Evolutionary conservation across 1,139 yeast genomes (phyloP).

Genomic region (Yamadazyma conglobata): DNA sequence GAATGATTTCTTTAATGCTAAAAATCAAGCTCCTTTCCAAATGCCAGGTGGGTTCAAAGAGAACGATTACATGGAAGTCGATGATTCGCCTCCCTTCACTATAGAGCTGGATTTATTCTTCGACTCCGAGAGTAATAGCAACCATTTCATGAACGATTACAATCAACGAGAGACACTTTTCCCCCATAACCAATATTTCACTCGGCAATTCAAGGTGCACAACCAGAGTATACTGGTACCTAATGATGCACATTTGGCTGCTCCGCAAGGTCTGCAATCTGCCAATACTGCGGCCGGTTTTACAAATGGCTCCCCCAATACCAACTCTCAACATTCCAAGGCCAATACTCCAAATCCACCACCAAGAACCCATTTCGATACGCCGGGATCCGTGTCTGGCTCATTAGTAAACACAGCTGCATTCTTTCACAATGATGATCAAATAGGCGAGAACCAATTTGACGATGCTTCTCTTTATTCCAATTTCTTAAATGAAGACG

Average conservation of each 20-base stretch:
- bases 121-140: conserved; percentile 16
- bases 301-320: conserved; percentile 7
- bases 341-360: conserved; percentile 8
- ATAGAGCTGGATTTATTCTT: conserved; percentile 31
- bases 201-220: conserved; percentile 12
- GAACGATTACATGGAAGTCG: conserved; percentile 34
- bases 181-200: conserved; percentile 15
- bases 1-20: no score
- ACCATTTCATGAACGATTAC: conserved; percentile 1
- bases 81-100: conserved; percentile 40
- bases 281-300: no score
- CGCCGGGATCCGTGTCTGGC: conserved; percentile 5
- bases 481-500: conserved; percentile 6
- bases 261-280: no score
- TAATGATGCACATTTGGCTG: no score
- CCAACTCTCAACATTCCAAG: conserved; percentile 4
- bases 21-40: no score
- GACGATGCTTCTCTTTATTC: conserved; percentile 17
- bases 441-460: conserved; percentile 1
- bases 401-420: conserved; percentile 3
- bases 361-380: conserved; percentile 6
- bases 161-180: conserved; percentile 11
- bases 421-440: background rate
- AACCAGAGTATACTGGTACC: no score
- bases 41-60: conserved; percentile 33